Base-by-base conservation (phyloP, 108 stramenopile genomes). In the Cyclotella kingstonii region DNA sequence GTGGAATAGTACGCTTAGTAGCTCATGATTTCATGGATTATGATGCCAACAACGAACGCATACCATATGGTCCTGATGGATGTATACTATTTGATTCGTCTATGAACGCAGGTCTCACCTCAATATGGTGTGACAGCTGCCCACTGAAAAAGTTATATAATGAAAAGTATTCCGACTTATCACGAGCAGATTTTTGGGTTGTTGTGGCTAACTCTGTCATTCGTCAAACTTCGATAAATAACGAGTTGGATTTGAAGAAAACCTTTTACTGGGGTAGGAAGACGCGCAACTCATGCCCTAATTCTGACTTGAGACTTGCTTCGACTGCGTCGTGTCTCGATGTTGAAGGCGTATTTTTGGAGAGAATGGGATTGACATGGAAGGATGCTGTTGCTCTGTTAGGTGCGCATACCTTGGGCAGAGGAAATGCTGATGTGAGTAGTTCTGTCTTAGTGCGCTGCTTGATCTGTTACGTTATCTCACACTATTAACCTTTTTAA, bases 21-120 rank as follows among this genome's bases (percentile, higher is more conserved):
- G 75, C 75, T n/a, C 75, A 76, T 34, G 75, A 76, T 14, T 72
- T 76, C 38, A 76, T 76, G 75, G 75, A 76, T 31, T 49, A 44
- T 44, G 70, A 76, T 49, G 18, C 22, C 8, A 50, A 43, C n/a
- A 34, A 61, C 23, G 46, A 34, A 5, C 15, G 25, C 1, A 51
- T 66, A 33, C 69, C 47, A 25, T 41, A 63, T 46, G 76, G 76
- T 12, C 5, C 29, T n/a, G 71, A 78, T 42, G 76, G 72, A 3
- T 78, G 76, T 22, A 0, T 78, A 22, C 38, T 73, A 17, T 71
- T 46, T 19, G 25, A 48, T 2, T 66, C 66, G 2, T 12, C 22
- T 1, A 46, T 36, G 18, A 78, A 78, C 7, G 65, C 44, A 2
- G 76, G 76, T 12, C 36, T 78, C 26, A 31, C 22, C 35, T 40